Conservation (phyloP, 108 stramenopile species). For the Pseudonitzschia multiseries region DNA sequence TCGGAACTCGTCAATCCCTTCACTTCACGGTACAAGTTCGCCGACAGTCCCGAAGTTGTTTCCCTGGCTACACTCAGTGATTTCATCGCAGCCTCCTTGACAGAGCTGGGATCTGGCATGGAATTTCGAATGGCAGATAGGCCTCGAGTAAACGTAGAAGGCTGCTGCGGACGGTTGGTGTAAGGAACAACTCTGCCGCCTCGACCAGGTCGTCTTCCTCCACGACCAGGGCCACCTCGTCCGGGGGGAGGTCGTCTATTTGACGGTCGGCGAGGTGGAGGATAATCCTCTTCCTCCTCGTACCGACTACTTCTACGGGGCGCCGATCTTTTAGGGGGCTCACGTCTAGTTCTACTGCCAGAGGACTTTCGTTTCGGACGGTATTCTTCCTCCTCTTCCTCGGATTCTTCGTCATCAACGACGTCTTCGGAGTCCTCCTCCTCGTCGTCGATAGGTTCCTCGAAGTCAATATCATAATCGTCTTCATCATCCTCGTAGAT, state of each 20-base stretch:
- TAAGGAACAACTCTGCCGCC: slow-evolving; percentile 54
- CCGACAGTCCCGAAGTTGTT: slow-evolving; percentile 62
- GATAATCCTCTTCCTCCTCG: slow-evolving; percentile 36
- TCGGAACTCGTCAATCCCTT: slow-evolving; percentile 85
- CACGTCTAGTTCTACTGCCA: not conserved
- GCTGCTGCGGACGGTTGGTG: slow-evolving; percentile 27
- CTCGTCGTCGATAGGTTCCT: slow-evolving; percentile 36
- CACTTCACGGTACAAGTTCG: slow-evolving; percentile 81
- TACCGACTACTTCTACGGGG: slow-evolving; percentile 20
- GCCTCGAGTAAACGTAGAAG: slow-evolving; percentile 76
- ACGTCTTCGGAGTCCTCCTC: slow-evolving; percentile 38
- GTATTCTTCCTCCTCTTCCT: slow-evolving; percentile 44
- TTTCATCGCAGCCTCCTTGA: slow-evolving; percentile 55
- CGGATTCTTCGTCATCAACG: slow-evolving; percentile 1
- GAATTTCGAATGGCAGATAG: slow-evolving; percentile 63
- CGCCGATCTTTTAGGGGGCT: slow-evolving; percentile 3
- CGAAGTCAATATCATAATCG: slow-evolving; percentile 41
- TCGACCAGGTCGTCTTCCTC: slow-evolving; percentile 17
- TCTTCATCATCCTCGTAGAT: slow-evolving; percentile 43
- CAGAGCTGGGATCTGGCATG: slow-evolving; percentile 67
- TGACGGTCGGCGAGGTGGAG: slow-evolving; percentile 27
- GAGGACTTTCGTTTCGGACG: slow-evolving; percentile 9
- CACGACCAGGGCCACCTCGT: slow-evolving; percentile 23
- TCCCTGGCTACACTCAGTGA: slow-evolving; percentile 61
- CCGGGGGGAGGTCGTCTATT: slow-evolving; percentile 11